Evolutionary conservation across 495 filamentous ascomycete species (phyloP).

Genomic region (Xylaria bambusicola): DNA sequence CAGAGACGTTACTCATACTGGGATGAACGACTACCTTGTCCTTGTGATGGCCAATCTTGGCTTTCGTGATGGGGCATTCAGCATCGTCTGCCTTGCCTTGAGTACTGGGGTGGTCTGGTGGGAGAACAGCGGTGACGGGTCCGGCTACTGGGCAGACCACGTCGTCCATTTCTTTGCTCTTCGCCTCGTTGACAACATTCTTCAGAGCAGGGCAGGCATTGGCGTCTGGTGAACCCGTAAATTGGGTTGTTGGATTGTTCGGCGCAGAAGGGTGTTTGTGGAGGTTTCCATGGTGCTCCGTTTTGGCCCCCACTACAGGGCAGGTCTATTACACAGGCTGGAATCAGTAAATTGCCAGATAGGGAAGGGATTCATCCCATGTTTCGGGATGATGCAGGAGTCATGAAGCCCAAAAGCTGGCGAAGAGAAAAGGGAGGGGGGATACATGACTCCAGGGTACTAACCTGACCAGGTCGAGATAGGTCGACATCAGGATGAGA

Average conservation of each 20-base stretch:
- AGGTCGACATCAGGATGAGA: slow-evolving; percentile 47
- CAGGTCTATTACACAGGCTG: too few species aligned
- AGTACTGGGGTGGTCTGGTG: slow-evolving; percentile 47
- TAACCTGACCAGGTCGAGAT: slow-evolving; percentile 45
- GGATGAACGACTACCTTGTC: slow-evolving; percentile 46
- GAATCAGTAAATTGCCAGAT: too few species aligned
- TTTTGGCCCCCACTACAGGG: slow-evolving; percentile 47
- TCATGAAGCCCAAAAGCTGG: too few species aligned
- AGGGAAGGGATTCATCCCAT: too few species aligned
- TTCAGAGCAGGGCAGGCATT: slow-evolving; percentile 46
- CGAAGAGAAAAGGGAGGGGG: too few species aligned
- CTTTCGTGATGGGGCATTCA: slow-evolving; percentile 54
- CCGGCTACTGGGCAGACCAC: slow-evolving; percentile 50
- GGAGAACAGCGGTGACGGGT: slow-evolving; percentile 47
- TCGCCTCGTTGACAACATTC: slow-evolving; percentile 41
- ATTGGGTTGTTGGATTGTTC: slow-evolving; percentile 30
- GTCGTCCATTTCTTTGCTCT: slow-evolving; percentile 50
- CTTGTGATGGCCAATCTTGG: slow-evolving; percentile 48
- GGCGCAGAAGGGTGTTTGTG: slow-evolving; percentile 46
- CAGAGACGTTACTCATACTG: slow-evolving; percentile 32
- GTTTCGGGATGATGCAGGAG: too few species aligned
- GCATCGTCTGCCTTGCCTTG: slow-evolving; percentile 42
- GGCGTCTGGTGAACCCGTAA: slow-evolving; percentile 38
- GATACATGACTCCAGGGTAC: too few species aligned
- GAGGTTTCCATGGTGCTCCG: slow-evolving; percentile 47